phyloP scores from a whole-genome alignment of 495 filamentous ascomycete species.

The Aspergillus taichungensis region DNA sequence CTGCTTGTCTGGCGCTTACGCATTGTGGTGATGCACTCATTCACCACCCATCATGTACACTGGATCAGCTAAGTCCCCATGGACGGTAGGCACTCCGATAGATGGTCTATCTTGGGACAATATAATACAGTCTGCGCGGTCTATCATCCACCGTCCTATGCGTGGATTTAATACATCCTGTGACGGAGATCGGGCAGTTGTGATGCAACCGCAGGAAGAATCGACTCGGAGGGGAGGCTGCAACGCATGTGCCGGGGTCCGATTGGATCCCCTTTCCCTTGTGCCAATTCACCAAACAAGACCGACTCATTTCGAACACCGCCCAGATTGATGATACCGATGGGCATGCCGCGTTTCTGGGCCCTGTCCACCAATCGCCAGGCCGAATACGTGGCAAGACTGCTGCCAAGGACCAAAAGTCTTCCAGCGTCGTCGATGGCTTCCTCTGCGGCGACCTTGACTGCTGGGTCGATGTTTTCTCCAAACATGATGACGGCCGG shows the following conservation, averaged over 20 bases:
- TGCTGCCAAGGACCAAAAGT: constrained; percentile 77
- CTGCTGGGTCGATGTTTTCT: constrained; percentile 60
- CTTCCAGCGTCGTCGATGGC: constrained; percentile 66
- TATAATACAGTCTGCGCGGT: no score
- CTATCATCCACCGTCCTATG: no score
- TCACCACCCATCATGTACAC: no score
- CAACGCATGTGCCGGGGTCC: constrained; percentile 25
- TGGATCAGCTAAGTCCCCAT: no score
- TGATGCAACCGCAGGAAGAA: constrained; percentile 29
- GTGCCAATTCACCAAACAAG: constrained; percentile 47
- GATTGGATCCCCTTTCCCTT: constrained; percentile 7
- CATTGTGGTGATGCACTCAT: no score
- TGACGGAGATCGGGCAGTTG: constrained; percentile 15
- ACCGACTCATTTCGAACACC: constrained; percentile 71
- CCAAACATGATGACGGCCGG: constrained; percentile 94
- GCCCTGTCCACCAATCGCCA: constrained; percentile 84
- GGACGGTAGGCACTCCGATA: no score
- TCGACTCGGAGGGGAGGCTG: constrained; percentile 26
- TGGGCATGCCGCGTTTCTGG: constrained; percentile 70
- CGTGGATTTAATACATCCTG: no score
- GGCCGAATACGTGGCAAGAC: constrained; percentile 87
- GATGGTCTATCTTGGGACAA: no score
- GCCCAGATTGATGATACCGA: constrained; percentile 76
- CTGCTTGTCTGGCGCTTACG: no score
- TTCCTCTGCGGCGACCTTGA: constrained; percentile 70